phyloP scores from a whole-genome alignment of 768 basidiomycete species.

The Tricholomella constricta region DNA sequence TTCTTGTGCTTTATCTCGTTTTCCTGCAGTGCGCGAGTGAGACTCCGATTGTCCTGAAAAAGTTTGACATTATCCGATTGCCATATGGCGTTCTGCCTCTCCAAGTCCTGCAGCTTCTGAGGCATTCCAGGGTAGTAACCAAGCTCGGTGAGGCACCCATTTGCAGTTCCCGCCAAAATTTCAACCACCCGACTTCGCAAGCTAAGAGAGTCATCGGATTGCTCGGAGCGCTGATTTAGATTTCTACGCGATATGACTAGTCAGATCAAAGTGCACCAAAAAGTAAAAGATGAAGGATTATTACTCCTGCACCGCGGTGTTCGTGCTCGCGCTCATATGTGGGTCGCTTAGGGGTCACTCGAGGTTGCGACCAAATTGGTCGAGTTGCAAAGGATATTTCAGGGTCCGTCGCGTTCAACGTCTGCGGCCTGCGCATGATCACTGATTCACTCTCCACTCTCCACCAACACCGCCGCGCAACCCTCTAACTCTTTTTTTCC shows the following conservation, averaged over 20 bases:
- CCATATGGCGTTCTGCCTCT: constrained; percentile 32
- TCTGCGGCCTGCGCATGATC: not conserved
- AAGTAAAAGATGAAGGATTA: not conserved
- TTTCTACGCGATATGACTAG: constrained; percentile 3
- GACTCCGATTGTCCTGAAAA: constrained; percentile 40
- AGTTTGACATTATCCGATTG: constrained; percentile 40
- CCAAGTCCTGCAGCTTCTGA: constrained; percentile 37
- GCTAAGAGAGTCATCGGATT: constrained; percentile 9
- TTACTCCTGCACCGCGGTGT: constrained; percentile 6
- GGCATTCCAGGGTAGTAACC: constrained; percentile 48
- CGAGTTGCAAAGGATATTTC: not conserved
- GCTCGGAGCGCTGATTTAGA: not conserved
- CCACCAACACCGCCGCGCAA: not conserved
- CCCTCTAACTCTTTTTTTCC: too few relatives aligned
- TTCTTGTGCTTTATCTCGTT: constrained; percentile 23
- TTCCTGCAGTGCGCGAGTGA: constrained; percentile 25
- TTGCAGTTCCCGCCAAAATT: constrained; percentile 45
- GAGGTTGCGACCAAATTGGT: not conserved
- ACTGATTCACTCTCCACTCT: not conserved
- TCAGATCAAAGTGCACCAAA: not conserved
- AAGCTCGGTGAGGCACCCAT: constrained; percentile 47
- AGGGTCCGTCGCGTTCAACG: not conserved
- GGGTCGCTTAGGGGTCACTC: not conserved
- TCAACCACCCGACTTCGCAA: constrained; percentile 42
- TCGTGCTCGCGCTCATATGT: constrained; percentile 10